Evolutionary conservation across 2,329 filamentous ascomycete genomes (phyloP).

Genomic region (Cladosporium sp.): DNA sequence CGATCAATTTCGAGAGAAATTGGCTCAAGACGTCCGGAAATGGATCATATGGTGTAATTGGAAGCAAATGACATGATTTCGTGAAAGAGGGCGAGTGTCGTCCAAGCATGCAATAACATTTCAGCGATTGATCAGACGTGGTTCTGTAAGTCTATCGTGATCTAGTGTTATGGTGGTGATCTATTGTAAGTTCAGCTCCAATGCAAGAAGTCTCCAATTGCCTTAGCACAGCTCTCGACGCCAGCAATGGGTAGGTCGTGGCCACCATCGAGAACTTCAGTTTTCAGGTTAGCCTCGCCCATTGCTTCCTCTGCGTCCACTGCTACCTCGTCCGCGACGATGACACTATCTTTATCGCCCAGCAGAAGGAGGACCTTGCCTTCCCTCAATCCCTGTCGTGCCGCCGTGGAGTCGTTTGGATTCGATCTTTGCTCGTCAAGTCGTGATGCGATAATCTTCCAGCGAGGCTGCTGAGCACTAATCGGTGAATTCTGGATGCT

Average conservation of each 20-base stretch:
- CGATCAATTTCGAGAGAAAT: not conserved
- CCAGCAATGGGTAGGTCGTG: conserved; percentile 70
- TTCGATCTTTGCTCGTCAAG: conserved; percentile 46
- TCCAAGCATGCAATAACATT: not conserved
- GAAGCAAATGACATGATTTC: not conserved
- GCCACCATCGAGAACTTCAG: conserved; percentile 61
- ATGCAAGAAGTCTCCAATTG: conserved; percentile 37
- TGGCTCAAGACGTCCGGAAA: not conserved
- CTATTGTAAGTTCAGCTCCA: not conserved
- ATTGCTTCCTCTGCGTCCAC: conserved; percentile 61
- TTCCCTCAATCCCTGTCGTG: conserved; percentile 38
- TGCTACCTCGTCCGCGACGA: conserved; percentile 63
- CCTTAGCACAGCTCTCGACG: conserved; percentile 58
- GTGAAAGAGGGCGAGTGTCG: not conserved
- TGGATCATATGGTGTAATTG: not conserved
- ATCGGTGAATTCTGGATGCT: conserved; percentile 71
- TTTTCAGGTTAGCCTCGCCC: conserved; percentile 58
- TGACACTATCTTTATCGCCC: conserved; percentile 66
- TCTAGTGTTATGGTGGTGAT: not conserved
- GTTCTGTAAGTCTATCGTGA: not conserved
- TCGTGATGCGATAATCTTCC: conserved; percentile 57
- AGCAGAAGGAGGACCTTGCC: conserved; percentile 65
- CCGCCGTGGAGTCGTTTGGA: conserved; percentile 21
- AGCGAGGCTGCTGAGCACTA: conserved; percentile 62
- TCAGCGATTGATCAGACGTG: not conserved